Conservation (phyloP, 345 rosid species). For the Kandelia obovata region DNA sequence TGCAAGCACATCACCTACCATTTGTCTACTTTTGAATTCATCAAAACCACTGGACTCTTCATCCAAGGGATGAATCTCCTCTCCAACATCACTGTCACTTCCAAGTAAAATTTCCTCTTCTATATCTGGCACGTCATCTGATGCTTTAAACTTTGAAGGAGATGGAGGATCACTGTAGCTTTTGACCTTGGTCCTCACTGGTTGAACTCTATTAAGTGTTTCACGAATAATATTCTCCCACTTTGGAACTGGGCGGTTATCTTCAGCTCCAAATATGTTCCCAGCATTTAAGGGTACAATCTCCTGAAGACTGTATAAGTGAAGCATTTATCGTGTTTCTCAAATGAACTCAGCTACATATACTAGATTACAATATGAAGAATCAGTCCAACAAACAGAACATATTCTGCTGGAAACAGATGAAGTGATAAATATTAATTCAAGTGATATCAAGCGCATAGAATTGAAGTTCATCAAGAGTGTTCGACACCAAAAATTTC, state of each 20-base stretch:
- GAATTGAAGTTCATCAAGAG: background rate
- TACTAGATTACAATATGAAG: background rate
- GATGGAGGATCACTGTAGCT: constrained; percentile 93
- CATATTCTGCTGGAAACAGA: background rate
- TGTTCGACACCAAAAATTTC: background rate
- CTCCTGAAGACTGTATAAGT: constrained; percentile 68
- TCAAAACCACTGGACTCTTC: constrained; percentile 41
- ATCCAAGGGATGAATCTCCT: constrained; percentile 71
- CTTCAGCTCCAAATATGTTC: constrained; percentile 93
- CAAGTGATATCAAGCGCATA: background rate
- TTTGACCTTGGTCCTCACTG: constrained; percentile 43
- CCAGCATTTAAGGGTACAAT: constrained; percentile 93
- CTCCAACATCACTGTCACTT: constrained; percentile 74
- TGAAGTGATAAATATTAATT: background rate
- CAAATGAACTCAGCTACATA: constrained; percentile 2
- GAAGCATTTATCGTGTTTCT: constrained; percentile 18
- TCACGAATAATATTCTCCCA: constrained; percentile 90
- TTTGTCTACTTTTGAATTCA: constrained; percentile 19
- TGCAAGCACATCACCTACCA: background rate
- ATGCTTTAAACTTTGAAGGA: constrained; percentile 73
- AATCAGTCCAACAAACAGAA: background rate
- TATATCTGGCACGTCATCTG: constrained; percentile 54
- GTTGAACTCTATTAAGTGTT: constrained; percentile 57
- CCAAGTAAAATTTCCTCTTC: constrained; percentile 70
- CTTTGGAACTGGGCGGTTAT: constrained; percentile 63